Percentiles rank a stretch among this genome's conserved stretches.
Evolutionary conservation across 2,329 filamentous ascomycete species (phyloP).

Genomic region (Cordyceps sp.): DNA sequence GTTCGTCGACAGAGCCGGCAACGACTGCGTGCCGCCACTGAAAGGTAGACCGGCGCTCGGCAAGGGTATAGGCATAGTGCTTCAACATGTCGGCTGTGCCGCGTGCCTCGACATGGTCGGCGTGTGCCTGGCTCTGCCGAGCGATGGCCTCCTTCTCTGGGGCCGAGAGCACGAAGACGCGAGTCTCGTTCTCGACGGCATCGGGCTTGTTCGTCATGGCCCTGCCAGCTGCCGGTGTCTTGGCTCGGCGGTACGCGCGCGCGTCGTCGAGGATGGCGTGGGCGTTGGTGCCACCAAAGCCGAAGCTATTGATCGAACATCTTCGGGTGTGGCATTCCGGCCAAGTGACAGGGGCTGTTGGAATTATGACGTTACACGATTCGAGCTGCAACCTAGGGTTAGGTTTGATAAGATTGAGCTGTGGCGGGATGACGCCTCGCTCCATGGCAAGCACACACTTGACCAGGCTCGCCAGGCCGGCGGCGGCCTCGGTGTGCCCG

Average conservation of each 20-base stretch:
- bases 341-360: background rate
- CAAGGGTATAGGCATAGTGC: background rate
- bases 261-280: background rate
- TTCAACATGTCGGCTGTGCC: background rate
- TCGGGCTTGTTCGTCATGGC: background rate
- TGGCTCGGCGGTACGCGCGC: background rate
- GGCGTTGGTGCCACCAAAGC: background rate
- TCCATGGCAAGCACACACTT: conserved; percentile 4
- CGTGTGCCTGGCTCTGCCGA: background rate
- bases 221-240: background rate
- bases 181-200: background rate
- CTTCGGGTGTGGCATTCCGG: background rate
- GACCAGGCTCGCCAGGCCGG: conserved; percentile 3
- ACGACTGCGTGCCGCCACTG: background rate
- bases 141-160: background rate
- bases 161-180: background rate
- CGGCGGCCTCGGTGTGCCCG: conserved; percentile 5
- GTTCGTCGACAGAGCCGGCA: background rate
- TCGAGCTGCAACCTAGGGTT: conserved; percentile 3
- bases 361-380: background rate
- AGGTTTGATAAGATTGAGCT: conserved; percentile 1
- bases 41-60: background rate
- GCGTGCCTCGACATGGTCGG: background rate
- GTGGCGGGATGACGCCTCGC: conserved; percentile 3
- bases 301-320: background rate